phyloP scores from a whole-genome alignment of 2,329 filamentous ascomycete genomes.

The Colletotrichum lini region DNA sequence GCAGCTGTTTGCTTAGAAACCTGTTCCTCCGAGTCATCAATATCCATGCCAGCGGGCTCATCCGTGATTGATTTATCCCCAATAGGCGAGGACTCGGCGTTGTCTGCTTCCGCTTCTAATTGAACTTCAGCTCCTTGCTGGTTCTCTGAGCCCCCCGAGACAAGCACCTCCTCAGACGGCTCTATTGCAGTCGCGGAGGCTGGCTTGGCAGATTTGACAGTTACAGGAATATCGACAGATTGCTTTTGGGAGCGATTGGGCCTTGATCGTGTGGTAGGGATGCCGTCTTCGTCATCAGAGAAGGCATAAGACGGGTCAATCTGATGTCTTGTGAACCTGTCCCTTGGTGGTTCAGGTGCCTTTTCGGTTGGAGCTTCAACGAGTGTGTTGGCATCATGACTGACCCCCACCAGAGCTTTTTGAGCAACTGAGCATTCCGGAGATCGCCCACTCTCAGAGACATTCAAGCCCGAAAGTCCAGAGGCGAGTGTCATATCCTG shows the following conservation, averaged over 20 bases:
- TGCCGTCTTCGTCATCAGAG: conserved; percentile 45
- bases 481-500: neutral
- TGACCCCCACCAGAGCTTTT: neutral
- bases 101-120: neutral
- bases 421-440: neutral
- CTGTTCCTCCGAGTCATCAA: neutral
- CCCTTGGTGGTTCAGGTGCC: neutral
- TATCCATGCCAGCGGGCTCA: neutral
- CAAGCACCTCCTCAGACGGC: neutral
- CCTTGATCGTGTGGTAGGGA: conserved; percentile 20
- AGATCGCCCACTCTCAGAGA: neutral
- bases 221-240: neutral
- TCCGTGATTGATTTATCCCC: no score
- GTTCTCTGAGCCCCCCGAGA: neutral
- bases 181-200: neutral
- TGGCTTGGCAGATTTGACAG: neutral
- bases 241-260: neutral
- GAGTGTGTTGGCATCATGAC: neutral
- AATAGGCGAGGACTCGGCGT: no score
- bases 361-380: neutral
- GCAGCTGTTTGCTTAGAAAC: neutral
- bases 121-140: neutral
- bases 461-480: neutral
- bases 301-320: conserved; percentile 44
- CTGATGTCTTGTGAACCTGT: conserved; percentile 33